Conservation (phyloP, 2,329 filamentous ascomycete genomes). For the Verticillium nubilum region DNA sequence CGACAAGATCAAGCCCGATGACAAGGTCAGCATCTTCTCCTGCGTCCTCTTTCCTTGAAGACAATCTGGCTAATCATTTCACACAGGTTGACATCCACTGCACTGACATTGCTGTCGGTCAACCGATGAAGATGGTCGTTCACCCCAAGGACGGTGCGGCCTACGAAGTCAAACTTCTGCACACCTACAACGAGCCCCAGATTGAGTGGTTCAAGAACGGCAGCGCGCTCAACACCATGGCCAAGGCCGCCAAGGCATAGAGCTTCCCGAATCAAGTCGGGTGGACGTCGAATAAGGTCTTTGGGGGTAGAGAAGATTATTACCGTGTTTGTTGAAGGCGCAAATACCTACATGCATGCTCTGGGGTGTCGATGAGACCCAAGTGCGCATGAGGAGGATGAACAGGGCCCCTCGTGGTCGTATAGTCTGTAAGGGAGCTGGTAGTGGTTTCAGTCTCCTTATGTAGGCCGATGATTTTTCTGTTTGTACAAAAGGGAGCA, state of each 20-base stretch:
- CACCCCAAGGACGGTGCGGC: conserved; percentile 78
- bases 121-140: conserved; percentile 86
- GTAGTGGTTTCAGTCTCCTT: conserved; percentile 19
- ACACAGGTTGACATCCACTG: conserved; percentile 71
- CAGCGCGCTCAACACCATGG: conserved; percentile 97
- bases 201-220: conserved; percentile 99
- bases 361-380: neutral
- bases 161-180: conserved; percentile 78
- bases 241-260: conserved; percentile 50
- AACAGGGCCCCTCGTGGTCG: conserved; percentile 1
- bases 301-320: neutral
- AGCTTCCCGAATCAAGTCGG: conserved; percentile 14
- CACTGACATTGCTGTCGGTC: conserved; percentile 86
- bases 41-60: neutral
- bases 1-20: conserved; percentile 90
- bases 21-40: conserved; percentile 52
- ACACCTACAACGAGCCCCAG: conserved; percentile 98
- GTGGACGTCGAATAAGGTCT: neutral
- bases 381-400: neutral
- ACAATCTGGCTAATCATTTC: neutral
- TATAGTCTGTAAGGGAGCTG: neutral
- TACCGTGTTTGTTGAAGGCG: neutral
- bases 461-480: conserved; percentile 14
- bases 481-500: conserved; percentile 29
- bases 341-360: conserved; percentile 1